Conservation (phyloP, 495 filamentous ascomycete species). For the Staphylotrichum longicolle region DNA sequence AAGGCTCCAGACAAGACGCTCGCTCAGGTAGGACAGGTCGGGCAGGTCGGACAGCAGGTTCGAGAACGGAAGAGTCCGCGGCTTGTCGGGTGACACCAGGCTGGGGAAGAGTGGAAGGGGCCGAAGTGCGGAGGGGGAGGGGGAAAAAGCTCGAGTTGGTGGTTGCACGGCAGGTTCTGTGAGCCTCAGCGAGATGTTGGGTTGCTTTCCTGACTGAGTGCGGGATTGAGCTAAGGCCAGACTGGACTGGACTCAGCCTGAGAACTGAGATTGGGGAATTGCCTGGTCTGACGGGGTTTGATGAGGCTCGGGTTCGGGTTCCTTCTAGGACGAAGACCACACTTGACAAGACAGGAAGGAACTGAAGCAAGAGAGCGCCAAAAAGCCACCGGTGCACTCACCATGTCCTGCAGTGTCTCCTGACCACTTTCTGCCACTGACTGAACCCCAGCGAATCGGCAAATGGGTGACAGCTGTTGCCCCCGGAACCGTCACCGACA, state of each 20-base stretch:
- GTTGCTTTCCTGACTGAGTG: background rate
- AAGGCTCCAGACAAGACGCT: too few relatives aligned
- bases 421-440: background rate
- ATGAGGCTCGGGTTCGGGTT: too few relatives aligned
- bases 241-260: too few relatives aligned
- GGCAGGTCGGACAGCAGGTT: background rate
- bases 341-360: too few relatives aligned
- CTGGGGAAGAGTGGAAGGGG: slow-evolving; percentile 2
- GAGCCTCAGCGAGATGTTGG: background rate
- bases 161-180: background rate
- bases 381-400: too few relatives aligned
- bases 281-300: too few relatives aligned
- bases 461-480: slow-evolving; percentile 21
- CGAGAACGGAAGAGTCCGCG: background rate
- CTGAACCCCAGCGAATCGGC: background rate
- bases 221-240: background rate
- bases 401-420: background rate
- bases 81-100: background rate
- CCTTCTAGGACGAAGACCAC: too few relatives aligned
- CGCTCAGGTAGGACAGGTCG: too few relatives aligned
- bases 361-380: too few relatives aligned
- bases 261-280: too few relatives aligned
- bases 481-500: slow-evolving; percentile 11
- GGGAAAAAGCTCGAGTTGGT: background rate
- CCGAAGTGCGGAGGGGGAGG: slow-evolving; percentile 6